Percentiles rank a stretch among this genome's conserved stretches.
These are phyloP conservation scores for Diaporthe vaccinii DNA, from an alignment of 2,329 filamentous ascomycete genomes.

Conservation along the genomic window DNA sequence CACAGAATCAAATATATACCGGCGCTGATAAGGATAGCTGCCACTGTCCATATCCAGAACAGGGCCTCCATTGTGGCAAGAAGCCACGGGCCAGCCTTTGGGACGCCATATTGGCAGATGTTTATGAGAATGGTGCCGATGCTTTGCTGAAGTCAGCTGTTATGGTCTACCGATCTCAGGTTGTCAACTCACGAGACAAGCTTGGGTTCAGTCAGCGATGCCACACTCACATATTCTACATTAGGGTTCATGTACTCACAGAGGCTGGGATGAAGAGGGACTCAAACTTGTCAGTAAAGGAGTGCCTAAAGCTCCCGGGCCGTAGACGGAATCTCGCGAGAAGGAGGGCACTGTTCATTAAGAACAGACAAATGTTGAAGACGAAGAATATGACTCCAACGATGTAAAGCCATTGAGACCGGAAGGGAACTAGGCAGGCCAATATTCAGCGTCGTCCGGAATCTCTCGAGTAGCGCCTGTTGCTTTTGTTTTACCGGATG, in stretches of 20 bases:
- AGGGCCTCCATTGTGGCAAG: constrained; percentile 70
- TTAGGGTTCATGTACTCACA: constrained; percentile 55
- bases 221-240: background rate
- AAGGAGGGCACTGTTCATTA: constrained; percentile 74
- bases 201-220: constrained; percentile 46
- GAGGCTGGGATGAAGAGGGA: constrained; percentile 81
- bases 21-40: constrained; percentile 77
- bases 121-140: constrained; percentile 84
- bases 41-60: constrained; percentile 80
- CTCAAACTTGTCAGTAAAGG: constrained; percentile 83
- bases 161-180: constrained; percentile 62
- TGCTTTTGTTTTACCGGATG: constrained; percentile 58
- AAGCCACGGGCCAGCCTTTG: constrained; percentile 74
- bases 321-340: constrained; percentile 77
- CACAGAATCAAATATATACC: constrained; percentile 82
- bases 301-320: constrained; percentile 77
- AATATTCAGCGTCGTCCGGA: background rate
- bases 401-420: constrained; percentile 67
- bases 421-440: constrained; percentile 61
- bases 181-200: constrained; percentile 57
- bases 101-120: constrained; percentile 80
- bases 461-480: constrained; percentile 41
- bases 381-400: constrained; percentile 74
- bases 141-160: constrained; percentile 62
- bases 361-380: constrained; percentile 73